Evolutionary conservation across 192 early-diverging fungal genomes (phyloP), one percentile per base, ranked within the genome.

Genomic region (Mortierella antarctica): DNA sequence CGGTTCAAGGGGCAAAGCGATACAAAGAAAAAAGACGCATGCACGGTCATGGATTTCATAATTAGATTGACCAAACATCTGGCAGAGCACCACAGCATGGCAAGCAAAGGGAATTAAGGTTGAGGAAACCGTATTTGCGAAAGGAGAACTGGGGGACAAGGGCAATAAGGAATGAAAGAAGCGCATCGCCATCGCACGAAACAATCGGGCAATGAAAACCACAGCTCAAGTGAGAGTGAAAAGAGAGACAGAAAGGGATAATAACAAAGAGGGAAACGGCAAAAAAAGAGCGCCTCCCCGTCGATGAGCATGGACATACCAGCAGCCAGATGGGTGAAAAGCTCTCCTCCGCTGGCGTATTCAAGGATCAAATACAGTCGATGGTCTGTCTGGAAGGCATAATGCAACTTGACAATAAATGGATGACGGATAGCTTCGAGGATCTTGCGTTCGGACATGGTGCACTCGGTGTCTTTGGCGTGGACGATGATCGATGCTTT

Each of bases 341-440:
- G 88, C 80, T 97, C 96, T 50, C 97, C 97, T 49, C 97, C 97
- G 4, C 90, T 91, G 23, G 96, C 89, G 85, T 96, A 98, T 60
- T 92, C 92, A 69, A 99, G 85, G 69, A 99, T 93, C 78, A 99
- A 82, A 83, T 93, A 97, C 21, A 99, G 87, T 67, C 91, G 90
- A 49, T 91, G 89, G 53, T 92, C 87, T 18, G 95, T 95, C 82
- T 99, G 96, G 83, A 98, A 98, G 18, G 96, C 96, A 66, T 94
- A 97, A 79, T 90, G 89, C 51, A 98, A 87, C 71, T 93, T 95
- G 71, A 98, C 95, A 67, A 98, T 95, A 76, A 96, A 98, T 6
- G 96, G 95, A 74, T 97, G 94, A 23, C 90, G 87, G 20, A 96
- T 89, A 41, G 92, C 92, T 56, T 94, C 93, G 52, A 98, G 86